Conservation (phyloP, 2,329 filamentous ascomycete genomes). For the Nemania diffusa region DNA sequence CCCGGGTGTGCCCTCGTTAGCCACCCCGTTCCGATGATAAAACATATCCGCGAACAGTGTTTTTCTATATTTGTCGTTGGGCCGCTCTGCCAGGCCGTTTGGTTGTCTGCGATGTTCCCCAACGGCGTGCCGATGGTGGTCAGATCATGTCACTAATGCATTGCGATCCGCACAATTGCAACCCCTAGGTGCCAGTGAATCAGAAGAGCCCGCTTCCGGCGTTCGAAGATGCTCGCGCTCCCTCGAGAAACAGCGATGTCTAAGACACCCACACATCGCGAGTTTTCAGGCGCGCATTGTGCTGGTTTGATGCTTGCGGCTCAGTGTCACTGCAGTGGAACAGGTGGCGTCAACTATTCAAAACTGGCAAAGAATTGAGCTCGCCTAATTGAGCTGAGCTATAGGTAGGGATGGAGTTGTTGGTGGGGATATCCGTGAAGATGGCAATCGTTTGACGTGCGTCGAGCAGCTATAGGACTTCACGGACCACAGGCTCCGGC, state of each 20-base stretch:
- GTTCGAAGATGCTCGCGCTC: background rate
- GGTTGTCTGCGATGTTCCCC: conserved; percentile 25
- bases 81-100: background rate
- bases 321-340: conserved; percentile 24
- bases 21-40: background rate
- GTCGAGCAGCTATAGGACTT: background rate
- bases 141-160: conserved; percentile 15
- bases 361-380: conserved; percentile 4
- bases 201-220: background rate
- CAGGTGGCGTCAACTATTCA: conserved; percentile 17
- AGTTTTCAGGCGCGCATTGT: background rate
- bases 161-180: background rate
- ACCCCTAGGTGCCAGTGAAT: background rate
- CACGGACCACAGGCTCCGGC: conserved; percentile 3
- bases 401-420: conserved; percentile 22
- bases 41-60: background rate
- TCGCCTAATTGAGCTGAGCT: background rate
- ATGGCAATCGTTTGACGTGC: conserved; percentile 9
- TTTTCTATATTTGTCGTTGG: conserved; percentile 12
- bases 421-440: conserved; percentile 35
- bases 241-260: background rate
- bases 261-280: conserved; percentile 7
- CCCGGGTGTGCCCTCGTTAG: background rate
- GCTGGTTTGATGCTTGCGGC: conserved; percentile 11
- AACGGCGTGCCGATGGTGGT: conserved; percentile 36